These are phyloP conservation scores for Syzygium grande DNA, from an alignment of 345 rosid species.

Conservation along the genomic window DNA sequence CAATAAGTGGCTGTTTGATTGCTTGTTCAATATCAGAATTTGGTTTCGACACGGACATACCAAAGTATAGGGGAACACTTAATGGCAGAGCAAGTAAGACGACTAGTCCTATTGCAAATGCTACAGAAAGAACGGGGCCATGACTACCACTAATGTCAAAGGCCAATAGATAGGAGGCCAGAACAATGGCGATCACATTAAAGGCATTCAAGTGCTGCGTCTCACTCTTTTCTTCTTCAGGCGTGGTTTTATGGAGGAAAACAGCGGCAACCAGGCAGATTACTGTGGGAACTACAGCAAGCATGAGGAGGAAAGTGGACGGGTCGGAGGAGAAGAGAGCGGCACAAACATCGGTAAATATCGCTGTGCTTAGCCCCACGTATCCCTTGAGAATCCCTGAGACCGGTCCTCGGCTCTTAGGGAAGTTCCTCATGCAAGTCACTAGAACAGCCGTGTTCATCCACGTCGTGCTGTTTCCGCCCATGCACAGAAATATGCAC, in stretches of 20 bases:
- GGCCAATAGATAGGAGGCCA: conserved; percentile 42
- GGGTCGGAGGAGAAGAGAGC: conserved; percentile 45
- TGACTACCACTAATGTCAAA: conserved; percentile 40
- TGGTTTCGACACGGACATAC: conserved; percentile 1
- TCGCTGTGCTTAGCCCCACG: conserved; percentile 56
- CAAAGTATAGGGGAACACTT: conserved; percentile 29
- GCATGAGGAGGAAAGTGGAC: conserved; percentile 36
- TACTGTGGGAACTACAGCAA: conserved; percentile 40
- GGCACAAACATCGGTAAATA: conserved; percentile 47
- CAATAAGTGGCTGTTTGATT: conserved; percentile 29
- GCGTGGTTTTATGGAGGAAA: conserved; percentile 37
- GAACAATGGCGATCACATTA: conserved; percentile 33
- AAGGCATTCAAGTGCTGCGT: conserved; percentile 24
- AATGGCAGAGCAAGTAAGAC: conserved; percentile 36
- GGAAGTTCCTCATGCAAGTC: conserved; percentile 57
- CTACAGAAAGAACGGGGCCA: conserved; percentile 21
- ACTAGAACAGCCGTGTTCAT: conserved; percentile 66
- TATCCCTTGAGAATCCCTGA: conserved; percentile 58
- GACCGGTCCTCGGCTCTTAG: conserved; percentile 47
- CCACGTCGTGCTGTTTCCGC: conserved; percentile 65
- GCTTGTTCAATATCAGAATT: conserved; percentile 24
- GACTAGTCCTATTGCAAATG: conserved; percentile 34
- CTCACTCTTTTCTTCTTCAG: conserved; percentile 33
- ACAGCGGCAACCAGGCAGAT: conserved; percentile 37
- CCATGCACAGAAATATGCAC: conserved; percentile 54